Evolutionary conservation across 2,329 filamentous ascomycete species (phyloP).

Genomic region (Scedosporium apiospermum): DNA sequence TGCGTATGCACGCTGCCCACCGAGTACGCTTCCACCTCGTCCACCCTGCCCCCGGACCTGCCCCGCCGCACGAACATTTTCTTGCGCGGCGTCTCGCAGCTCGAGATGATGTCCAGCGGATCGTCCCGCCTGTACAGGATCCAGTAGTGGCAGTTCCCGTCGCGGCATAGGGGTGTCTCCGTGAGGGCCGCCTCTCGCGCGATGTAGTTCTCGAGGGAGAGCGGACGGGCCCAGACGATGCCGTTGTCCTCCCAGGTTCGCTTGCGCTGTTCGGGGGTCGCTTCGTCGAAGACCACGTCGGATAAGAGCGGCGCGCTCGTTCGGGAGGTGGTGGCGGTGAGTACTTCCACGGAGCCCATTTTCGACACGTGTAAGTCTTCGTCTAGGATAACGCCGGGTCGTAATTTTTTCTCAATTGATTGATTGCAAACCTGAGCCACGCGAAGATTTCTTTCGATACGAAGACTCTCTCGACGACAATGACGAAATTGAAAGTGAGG

Average conservation of each 20-base stretch:
- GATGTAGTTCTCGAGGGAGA: constrained; percentile 19
- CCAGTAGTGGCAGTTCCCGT: constrained; percentile 13
- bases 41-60: constrained; percentile 9
- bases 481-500: no score
- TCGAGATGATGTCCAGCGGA: constrained; percentile 1
- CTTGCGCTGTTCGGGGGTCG: constrained; percentile 17
- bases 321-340: no score
- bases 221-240: constrained; percentile 18
- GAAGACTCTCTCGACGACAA: no score
- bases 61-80: neutral
- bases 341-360: no score
- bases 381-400: no score
- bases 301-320: neutral
- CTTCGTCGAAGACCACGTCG: constrained; percentile 17
- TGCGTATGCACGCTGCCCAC: constrained; percentile 27
- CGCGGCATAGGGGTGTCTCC: constrained; percentile 15
- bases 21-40: constrained; percentile 17
- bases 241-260: constrained; percentile 20
- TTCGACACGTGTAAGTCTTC: no score
- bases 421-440: no score
- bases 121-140: neutral
- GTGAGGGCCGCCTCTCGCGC: constrained; percentile 18
- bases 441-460: no score
- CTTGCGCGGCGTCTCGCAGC: constrained; percentile 2
- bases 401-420: no score